phyloP scores from a whole-genome alignment of 805 yeast genomes.

The Schwanniomyces pseudopolymorphus region DNA sequence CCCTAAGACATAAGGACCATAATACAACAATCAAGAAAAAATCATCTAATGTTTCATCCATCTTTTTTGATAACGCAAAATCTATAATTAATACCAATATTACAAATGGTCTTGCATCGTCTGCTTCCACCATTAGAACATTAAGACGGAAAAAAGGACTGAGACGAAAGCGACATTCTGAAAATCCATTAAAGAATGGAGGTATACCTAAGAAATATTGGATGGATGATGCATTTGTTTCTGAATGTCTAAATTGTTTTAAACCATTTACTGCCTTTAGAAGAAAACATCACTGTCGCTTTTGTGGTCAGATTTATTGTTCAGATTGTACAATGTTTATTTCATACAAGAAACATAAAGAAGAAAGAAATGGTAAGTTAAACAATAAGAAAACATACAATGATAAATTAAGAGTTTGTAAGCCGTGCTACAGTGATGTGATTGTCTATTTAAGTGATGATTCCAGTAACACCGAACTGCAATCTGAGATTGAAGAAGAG shows the following conservation, averaged over 20 bases:
- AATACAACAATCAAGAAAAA: slow-evolving; percentile 19
- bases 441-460: slow-evolving; percentile 71
- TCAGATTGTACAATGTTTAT: slow-evolving; percentile 70
- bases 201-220: slow-evolving; percentile 79
- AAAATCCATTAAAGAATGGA: slow-evolving; percentile 45
- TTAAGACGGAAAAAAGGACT: slow-evolving; percentile 18
- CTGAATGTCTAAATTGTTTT: slow-evolving; percentile 83
- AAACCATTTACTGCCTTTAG: slow-evolving; percentile 79
- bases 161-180: slow-evolving; percentile 29
- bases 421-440: slow-evolving; percentile 71
- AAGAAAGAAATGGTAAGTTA: slow-evolving; percentile 26
- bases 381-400: slow-evolving; percentile 45
- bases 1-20: slow-evolving; percentile 19
- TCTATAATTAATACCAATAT: slow-evolving; percentile 30
- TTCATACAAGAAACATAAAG: slow-evolving; percentile 56
- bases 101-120: slow-evolving; percentile 21
- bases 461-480: slow-evolving; percentile 35
- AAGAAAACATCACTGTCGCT: slow-evolving; percentile 90
- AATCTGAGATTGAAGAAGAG: slow-evolving; percentile 23
- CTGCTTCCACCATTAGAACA: slow-evolving; percentile 30
- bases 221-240: slow-evolving; percentile 94
- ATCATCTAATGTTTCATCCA: slow-evolving; percentile 32
- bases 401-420: slow-evolving; percentile 77
- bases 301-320: slow-evolving; percentile 96
- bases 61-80: slow-evolving; percentile 39